Evolutionary conservation across 1,284 basidiomycete species (phyloP), one percentile per base, ranked within the genome.

Genomic region (Ganoderma lucidum): DNA sequence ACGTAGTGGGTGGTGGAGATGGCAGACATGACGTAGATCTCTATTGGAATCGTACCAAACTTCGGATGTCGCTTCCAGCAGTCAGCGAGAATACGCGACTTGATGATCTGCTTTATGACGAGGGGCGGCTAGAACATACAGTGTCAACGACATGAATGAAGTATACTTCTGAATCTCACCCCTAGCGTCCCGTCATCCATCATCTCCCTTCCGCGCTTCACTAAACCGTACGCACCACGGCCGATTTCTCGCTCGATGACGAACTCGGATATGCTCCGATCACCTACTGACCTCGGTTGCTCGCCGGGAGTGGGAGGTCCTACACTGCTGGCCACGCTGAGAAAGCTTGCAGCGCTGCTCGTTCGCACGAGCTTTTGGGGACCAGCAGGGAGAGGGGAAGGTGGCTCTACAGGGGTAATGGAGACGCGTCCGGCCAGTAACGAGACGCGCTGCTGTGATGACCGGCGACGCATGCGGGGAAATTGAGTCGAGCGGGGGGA

Each of bases 1-100:
- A 89, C 85, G 79, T 92, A 94, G 67, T 87, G 87, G 30, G 88
- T 95, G 81, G 86, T 91, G 73, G 87, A 97, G 81, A 91, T 94
- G 77, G 86, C 94, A 79, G 86, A 98, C 94, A 99, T 96, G 73
- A 99, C 97, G 80, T 98, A 98, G 53, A 99, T 98, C 83, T 99
- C 98, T 81, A 99, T 97, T 8, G 98, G 97, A 75, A 99, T 98
- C 1, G 97, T 98, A 51, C 98, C 98, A 77, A 96, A 89, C 70
- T 93, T 90, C 53, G 95, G 94, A 80, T 99, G 98, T 77, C 94
- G 92, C 85, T 98, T 98, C 98, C 98, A 99, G 80, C 97, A 99
- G 82, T 99, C 97, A 28, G 97, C 98, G 62, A 99, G 87, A 71
- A 99, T 99, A 64, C 97, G 93, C 67, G 95, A 96, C 83, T 99